A percentile compares a stretch with the other conserved stretches of the same genome.
Evolutionary conservation across 352 stramenopile species (phyloP).

Genomic region (Globisporangium solare): DNA sequence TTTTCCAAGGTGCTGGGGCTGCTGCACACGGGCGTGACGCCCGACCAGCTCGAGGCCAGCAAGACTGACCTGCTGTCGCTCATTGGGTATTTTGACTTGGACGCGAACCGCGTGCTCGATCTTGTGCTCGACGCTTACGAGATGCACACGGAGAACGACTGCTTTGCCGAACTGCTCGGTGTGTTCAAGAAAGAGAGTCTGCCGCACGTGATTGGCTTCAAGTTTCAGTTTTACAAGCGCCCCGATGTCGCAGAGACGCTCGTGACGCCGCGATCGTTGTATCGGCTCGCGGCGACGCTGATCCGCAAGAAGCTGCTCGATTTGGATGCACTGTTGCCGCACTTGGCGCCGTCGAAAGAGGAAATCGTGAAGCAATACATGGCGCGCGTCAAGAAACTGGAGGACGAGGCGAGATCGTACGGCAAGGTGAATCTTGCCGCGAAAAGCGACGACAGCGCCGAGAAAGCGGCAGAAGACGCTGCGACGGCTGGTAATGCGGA

Average conservation of each 20-base stretch:
- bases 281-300: constrained; percentile 85
- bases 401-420: constrained; percentile 55
- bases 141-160: constrained; percentile 76
- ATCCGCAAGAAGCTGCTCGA: constrained; percentile 75
- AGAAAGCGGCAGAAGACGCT: constrained; percentile 16
- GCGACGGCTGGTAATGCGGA: constrained; percentile 21
- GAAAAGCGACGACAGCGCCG: constrained; percentile 33
- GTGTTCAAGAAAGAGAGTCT: constrained; percentile 79
- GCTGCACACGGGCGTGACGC: constrained; percentile 66
- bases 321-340: constrained; percentile 71
- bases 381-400: constrained; percentile 38
- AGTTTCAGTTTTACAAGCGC: constrained; percentile 90
- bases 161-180: constrained; percentile 60
- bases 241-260: constrained; percentile 25
- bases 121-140: constrained; percentile 92
- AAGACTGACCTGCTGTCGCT: constrained; percentile 72
- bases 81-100: constrained; percentile 93
- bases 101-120: constrained; percentile 95
- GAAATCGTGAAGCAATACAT: constrained; percentile 43
- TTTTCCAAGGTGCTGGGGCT: constrained; percentile 92
- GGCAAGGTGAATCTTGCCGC: constrained; percentile 71
- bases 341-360: constrained; percentile 66
- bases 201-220: constrained; percentile 91
- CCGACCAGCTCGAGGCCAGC: constrained; percentile 54
- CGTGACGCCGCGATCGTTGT: constrained; percentile 67